Evolutionary conservation across 108 stramenopile species (phyloP), one percentile per base, ranked within the genome.

Genomic region (Skeletonema costatum): DNA sequence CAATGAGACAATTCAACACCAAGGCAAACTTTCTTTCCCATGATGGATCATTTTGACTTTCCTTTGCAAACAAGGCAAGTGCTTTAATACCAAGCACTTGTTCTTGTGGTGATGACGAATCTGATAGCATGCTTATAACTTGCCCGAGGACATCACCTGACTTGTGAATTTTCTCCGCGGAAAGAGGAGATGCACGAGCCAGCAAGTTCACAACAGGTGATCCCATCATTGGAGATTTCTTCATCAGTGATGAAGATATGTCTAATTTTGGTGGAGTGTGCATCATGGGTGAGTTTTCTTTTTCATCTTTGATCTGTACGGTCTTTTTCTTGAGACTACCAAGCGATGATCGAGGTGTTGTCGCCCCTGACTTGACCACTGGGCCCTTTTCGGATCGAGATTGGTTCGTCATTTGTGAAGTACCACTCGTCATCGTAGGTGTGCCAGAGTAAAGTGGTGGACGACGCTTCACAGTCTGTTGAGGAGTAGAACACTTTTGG

Each of bases 11-110:
- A 19, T 64, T 41, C 66, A 83, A 63, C 8, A 83, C 78, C 8
- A 62, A 8, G 5, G 72, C 25, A 65, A 83, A 83, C 36, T 74
- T 75, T 7, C 46, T 44, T n/a, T 83, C 60, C 82, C 82, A 83
- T 19, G 59, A 68, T 9, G 72, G 72, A 64, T 83, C 67, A 19
- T 48, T 48, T 30, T 62, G 32, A n/a, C 78, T 48, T 12, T 75
- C 78, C 35, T 75, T 83, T 32, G 82, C 82, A 67, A 79, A 79
- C 17, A 79, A 50, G 0, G 73, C 73, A 10, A 83, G 66, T 2
- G 73, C 66, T 51, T 79, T 73, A 32, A 83, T 78, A 64, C 77
- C 82, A 3, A 83, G 41, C 33, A 36, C 78, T 36, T 74, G 82
- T 32, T 83, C 77, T 33, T 78, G 77, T 12, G 56, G 66, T 7